Evolutionary conservation across 2,329 filamentous ascomycete genomes (phyloP).

Genomic region (Ascochyta lentis): DNA sequence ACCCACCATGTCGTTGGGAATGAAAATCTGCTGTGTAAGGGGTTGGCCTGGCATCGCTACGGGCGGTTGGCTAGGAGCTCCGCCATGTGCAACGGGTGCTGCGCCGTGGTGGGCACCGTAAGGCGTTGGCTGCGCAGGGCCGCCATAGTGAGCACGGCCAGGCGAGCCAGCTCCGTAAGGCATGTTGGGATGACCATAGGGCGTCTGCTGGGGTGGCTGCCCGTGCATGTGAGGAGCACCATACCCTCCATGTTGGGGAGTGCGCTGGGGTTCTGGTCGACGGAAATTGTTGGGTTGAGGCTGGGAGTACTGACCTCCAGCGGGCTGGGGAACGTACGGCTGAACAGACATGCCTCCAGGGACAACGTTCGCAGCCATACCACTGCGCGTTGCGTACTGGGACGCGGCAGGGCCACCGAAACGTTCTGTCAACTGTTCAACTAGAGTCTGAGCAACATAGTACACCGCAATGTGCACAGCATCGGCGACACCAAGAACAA

Average conservation of each 20-base stretch:
- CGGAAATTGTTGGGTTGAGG: constrained; percentile 88
- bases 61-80: constrained; percentile 73
- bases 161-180: constrained; percentile 79
- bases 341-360: constrained; percentile 99
- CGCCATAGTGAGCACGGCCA: constrained; percentile 75
- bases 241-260: constrained; percentile 75
- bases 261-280: constrained; percentile 71
- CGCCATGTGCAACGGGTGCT: constrained; percentile 65
- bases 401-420: constrained; percentile 96
- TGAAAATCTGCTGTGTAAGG: constrained; percentile 97
- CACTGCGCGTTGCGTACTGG: constrained; percentile 95
- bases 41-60: constrained; percentile 72
- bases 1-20: constrained; percentile 99
- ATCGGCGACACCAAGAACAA: constrained; percentile 96
- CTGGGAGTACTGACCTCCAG: constrained; percentile 91
- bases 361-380: constrained; percentile 89
- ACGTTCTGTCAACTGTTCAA: constrained; percentile 95
- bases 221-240: constrained; percentile 73
- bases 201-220: constrained; percentile 57
- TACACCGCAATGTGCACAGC: constrained; percentile 99
- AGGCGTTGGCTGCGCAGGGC: constrained; percentile 74
- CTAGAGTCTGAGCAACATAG: constrained; percentile 96
- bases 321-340: constrained; percentile 94
- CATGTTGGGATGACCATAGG: constrained; percentile 66
- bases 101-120: constrained; percentile 65